phyloP scores from a whole-genome alignment of 768 basidiomycete genomes.

The Pulveroboletus sp. region DNA sequence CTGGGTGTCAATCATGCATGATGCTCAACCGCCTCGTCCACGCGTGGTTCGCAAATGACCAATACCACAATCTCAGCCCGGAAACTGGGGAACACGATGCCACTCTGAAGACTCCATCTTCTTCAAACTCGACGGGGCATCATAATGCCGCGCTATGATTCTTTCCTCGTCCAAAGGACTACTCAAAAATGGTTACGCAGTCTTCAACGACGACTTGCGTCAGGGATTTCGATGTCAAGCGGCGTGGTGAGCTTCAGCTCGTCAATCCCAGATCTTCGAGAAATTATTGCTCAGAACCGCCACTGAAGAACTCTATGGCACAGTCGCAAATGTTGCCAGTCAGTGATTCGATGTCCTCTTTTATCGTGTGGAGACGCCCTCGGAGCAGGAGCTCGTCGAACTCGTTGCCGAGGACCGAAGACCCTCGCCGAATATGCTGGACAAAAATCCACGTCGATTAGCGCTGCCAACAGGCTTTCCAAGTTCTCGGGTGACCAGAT shows the following conservation, averaged over 20 bases:
- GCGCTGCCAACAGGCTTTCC: conserved; percentile 88
- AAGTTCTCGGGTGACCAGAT: conserved; percentile 97
- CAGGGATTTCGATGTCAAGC: conserved; percentile 98
- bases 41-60: too few relatives aligned
- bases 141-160: conserved; percentile 99
- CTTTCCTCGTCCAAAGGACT: conserved; percentile 97
- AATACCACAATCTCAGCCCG: too few relatives aligned
- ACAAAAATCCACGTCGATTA: conserved; percentile 98
- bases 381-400: conserved; percentile 91
- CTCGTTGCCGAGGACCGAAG: conserved; percentile 97
- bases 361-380: conserved; percentile 76
- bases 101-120: conserved; percentile 98
- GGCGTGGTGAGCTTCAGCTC: conserved; percentile 93
- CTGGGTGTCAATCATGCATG: too few relatives aligned
- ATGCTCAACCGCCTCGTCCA: too few relatives aligned
- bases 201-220: conserved; percentile 99
- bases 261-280: conserved; percentile 98
- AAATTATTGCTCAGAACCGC: conserved; percentile 92
- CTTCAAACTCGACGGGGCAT: conserved; percentile 98
- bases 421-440: conserved; percentile 93
- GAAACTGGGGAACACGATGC: too few relatives aligned
- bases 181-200: conserved; percentile 97
- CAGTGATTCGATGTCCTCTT: conserved; percentile 97
- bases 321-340: conserved; percentile 89
- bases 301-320: conserved; percentile 91